Percentiles rank a stretch among this genome's conserved stretches.
Conservation (phyloP, 176 grass and related monocot species). For the Phoenix roebelenii region DNA sequence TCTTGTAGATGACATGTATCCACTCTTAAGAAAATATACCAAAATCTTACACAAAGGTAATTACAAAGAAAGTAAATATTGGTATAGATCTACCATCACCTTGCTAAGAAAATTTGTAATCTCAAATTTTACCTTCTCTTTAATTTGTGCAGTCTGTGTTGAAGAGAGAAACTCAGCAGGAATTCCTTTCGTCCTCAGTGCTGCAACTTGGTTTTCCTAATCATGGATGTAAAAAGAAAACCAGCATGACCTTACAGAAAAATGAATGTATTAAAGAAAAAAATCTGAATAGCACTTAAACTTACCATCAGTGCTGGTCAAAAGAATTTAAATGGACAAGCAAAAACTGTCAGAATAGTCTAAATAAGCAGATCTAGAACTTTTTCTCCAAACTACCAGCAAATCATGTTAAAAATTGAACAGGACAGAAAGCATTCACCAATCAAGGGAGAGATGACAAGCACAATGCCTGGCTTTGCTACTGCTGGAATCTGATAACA, state of each 20-base stretch:
- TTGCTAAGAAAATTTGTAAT: too few species aligned
- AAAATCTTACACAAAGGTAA: too few species aligned
- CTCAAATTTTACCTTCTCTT: conserved; percentile 42
- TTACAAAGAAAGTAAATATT: too few species aligned
- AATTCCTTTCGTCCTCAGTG: conserved; percentile 85
- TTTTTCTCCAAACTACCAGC: conserved; percentile 16
- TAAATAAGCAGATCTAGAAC: neutral
- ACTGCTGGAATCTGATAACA: conserved; percentile 90
- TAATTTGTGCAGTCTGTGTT: conserved; percentile 54
- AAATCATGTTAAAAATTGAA: neutral
- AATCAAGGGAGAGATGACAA: conserved; percentile 96
- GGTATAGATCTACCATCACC: too few species aligned
- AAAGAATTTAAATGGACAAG: conserved; percentile 33
- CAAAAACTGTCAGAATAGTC: conserved; percentile 31
- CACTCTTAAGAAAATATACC: too few species aligned
- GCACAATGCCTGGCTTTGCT: conserved; percentile 77
- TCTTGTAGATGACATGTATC: too few species aligned
- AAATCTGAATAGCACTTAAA: conserved; percentile 5
- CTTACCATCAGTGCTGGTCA: conserved; percentile 80
- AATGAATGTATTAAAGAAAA: conserved; percentile 15
- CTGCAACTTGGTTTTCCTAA: conserved; percentile 87
- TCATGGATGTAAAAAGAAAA: conserved; percentile 5
- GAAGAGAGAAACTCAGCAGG: conserved; percentile 90
- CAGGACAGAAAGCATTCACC: conserved; percentile 29
- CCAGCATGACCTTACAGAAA: conserved; percentile 10